phyloP scores from a whole-genome alignment of 768 basidiomycete species.

The Leccinum incarnatum region DNA sequence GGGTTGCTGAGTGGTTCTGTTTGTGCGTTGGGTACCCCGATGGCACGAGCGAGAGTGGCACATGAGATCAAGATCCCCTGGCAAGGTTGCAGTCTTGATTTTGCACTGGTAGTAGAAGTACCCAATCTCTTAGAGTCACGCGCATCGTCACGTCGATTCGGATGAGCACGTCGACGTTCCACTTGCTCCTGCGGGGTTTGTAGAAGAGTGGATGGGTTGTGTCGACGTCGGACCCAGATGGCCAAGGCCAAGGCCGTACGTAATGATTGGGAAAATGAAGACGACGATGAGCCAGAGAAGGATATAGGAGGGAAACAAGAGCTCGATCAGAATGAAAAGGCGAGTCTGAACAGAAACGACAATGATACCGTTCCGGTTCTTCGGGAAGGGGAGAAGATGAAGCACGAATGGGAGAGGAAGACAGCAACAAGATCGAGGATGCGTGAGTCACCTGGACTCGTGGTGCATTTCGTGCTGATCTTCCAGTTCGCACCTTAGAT shows the following conservation, averaged over 20 bases:
- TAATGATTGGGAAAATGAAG: conserved; percentile 62
- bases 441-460: background rate
- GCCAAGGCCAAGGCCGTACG: conserved; percentile 22
- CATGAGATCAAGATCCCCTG: too few relatives aligned
- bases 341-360: background rate
- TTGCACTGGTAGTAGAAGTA: too few relatives aligned
- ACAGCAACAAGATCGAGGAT: conserved; percentile 42
- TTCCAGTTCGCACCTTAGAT: too few relatives aligned
- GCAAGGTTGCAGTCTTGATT: too few relatives aligned
- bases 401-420: conserved; percentile 5
- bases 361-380: background rate
- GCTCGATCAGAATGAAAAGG: too few relatives aligned
- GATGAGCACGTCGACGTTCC: background rate
- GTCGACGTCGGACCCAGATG: background rate
- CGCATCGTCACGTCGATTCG: background rate
- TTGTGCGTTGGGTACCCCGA: too few relatives aligned
- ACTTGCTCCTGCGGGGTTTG: background rate
- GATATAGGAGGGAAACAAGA: background rate
- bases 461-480: conserved; percentile 13
- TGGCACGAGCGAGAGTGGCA: too few relatives aligned
- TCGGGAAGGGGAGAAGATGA: too few relatives aligned
- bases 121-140: background rate
- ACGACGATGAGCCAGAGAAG: conserved; percentile 21
- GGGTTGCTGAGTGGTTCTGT: too few relatives aligned
- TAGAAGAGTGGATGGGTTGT: conserved; percentile 2